Conservation (phyloP, 345 rosid genomes). For the Psidium guajava region DNA sequence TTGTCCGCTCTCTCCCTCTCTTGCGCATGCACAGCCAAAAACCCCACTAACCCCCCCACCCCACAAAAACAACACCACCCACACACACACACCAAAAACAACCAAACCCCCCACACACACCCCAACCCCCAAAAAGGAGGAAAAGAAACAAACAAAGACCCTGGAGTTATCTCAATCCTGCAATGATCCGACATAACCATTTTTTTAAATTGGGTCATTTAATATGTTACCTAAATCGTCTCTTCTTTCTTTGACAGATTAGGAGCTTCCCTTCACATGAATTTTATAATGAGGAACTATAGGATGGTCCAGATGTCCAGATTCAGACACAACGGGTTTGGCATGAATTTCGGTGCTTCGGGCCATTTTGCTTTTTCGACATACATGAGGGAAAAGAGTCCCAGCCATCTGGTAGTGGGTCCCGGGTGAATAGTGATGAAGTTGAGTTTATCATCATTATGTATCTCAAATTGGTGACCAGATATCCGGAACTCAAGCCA, state of each 20-base stretch:
- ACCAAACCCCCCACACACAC: too few relatives aligned
- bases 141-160: neutral
- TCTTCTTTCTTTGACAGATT: constrained; percentile 31
- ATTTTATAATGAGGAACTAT: constrained; percentile 61
- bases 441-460: constrained; percentile 72
- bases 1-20: neutral
- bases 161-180: neutral
- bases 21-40: neutral
- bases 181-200: neutral
- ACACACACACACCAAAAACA: too few relatives aligned
- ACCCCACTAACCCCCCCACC: too few relatives aligned
- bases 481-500: constrained; percentile 68
- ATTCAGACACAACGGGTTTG: constrained; percentile 65
- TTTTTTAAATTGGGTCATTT: neutral
- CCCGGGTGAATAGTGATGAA: constrained; percentile 70
- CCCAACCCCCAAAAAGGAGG: neutral
- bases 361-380: constrained; percentile 93
- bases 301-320: constrained; percentile 69
- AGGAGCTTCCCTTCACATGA: constrained; percentile 85
- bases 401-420: constrained; percentile 78
- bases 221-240: neutral
- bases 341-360: constrained; percentile 74
- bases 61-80: too few relatives aligned
- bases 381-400: constrained; percentile 78
- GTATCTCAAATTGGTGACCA: constrained; percentile 70